Conservation (phyloP, 352 stramenopile species). For the Phytophthora hybrid region DNA sequence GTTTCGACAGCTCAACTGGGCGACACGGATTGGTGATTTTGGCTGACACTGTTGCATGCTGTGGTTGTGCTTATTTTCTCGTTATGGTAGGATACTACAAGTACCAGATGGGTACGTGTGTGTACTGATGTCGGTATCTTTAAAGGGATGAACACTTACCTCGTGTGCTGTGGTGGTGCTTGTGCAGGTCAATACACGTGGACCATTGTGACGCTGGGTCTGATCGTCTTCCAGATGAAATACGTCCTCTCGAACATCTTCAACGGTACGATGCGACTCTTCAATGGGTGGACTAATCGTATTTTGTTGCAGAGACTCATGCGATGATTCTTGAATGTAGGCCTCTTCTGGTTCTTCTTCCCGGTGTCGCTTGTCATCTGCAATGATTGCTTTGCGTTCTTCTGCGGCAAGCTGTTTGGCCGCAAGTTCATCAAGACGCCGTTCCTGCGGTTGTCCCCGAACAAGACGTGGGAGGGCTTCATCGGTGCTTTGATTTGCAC, state of each 20-base stretch:
- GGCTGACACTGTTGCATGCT: constrained; percentile 11
- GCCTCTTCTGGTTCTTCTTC: constrained; percentile 96
- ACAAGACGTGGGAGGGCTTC: constrained; percentile 99
- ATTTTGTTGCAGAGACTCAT: constrained; percentile 10
- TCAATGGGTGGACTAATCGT: background rate
- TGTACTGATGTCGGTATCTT: background rate
- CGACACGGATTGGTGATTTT: background rate
- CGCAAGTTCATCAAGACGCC: constrained; percentile 94
- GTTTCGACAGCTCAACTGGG: constrained; percentile 9
- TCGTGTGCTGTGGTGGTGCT: constrained; percentile 1
- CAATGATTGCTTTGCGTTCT: constrained; percentile 97
- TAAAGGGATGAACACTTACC: background rate
- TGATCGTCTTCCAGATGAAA: constrained; percentile 98
- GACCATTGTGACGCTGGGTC: constrained; percentile 95
- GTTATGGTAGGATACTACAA: constrained; percentile 87
- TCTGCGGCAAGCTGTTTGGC: constrained; percentile 88
- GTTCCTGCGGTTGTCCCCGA: constrained; percentile 95
- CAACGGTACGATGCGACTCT: constrained; percentile 63
- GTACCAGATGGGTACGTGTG: constrained; percentile 91
- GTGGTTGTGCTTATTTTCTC: constrained; percentile 3
- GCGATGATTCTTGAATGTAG: constrained; percentile 31
- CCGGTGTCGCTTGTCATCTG: constrained; percentile 94
- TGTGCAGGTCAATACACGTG: constrained; percentile 93
- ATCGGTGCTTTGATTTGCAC: constrained; percentile 97
- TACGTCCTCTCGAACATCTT: constrained; percentile 98